Evolutionary conservation across 495 filamentous ascomycete genomes (phyloP), one percentile per base, ranked within the genome.

Genomic region (Hypoxylon lenormandii): DNA sequence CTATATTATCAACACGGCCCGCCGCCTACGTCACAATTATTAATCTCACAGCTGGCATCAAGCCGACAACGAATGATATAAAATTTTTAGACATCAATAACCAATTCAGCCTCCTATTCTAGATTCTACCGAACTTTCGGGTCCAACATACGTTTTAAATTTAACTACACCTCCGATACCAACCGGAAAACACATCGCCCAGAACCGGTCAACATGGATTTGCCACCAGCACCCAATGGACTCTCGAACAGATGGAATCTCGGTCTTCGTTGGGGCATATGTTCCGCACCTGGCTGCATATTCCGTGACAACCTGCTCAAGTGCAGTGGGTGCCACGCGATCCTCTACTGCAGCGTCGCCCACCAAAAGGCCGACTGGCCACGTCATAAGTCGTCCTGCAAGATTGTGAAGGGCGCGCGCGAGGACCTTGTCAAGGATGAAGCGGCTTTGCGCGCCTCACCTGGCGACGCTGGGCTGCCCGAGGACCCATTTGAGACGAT

Each of bases 301-400:
- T 2, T 11, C 13, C 19, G 46, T 16, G 22, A 49, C 1, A 15
- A 23, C 47, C 63, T 71, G 3, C 46, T 71, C 11, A 64, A 69
- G 19, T 87, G 83, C 63, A 51, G 69, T 22, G 76, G 64, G 36
- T 87, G 85, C 67, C 79, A 78, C 59, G 76, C 79, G 4, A 66
- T 80, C 23, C 50, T 60, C 15, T 88, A 88, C 68, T 87, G 85
- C 64, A 67, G 74, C 53, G 60, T 64, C 12, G 79, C 76, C 6
- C 83, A 86, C 66, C 82, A 86, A 64, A 46, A 48, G 22, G 40
- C 69, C 6, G 50, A 88, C 59, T 63, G 77, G 22, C 46, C 70
- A 5, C 45, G 26, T 5, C 85, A 88, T 71, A 80, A 82, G 60
- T 26, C 62, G 7, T 69, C 72, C 28, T 88, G 86, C 74, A 77